A percentile compares a stretch with the other conserved stretches of the same genome.
Conservation (phyloP, 1,139 yeast species). For the Debaryomyces psychrophilus region DNA sequence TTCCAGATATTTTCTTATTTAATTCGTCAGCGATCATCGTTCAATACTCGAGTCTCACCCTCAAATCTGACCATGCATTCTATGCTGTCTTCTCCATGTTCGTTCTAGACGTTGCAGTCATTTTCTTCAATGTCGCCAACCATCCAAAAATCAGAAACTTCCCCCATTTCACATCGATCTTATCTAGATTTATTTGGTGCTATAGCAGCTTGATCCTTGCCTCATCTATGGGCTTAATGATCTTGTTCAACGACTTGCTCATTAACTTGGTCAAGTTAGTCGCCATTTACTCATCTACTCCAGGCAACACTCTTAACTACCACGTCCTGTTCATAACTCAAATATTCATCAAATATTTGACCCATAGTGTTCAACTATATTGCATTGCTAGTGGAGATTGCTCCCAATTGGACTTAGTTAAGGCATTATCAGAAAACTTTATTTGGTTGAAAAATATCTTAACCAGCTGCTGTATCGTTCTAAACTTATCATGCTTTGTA, state of each 20-base stretch:
- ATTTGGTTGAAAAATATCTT: conserved; percentile 10
- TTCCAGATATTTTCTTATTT: conserved; percentile 23
- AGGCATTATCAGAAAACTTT: conserved; percentile 8
- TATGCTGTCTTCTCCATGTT: conserved; percentile 23
- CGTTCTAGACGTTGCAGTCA: conserved; percentile 15
- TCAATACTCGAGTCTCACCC: conserved; percentile 11
- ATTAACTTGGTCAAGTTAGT: conserved; percentile 22
- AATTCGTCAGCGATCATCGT: conserved; percentile 22
- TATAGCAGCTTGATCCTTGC: conserved; percentile 25
- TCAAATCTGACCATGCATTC: conserved; percentile 30
- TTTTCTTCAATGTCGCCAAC: conserved; percentile 18
- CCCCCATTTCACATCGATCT: conserved; percentile 16
- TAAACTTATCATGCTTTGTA: conserved; percentile 28
- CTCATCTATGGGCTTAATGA: conserved; percentile 18
- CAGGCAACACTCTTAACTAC: background rate
- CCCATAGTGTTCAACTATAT: conserved; percentile 8
- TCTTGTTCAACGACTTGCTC: conserved; percentile 28
- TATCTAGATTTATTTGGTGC: conserved; percentile 27
- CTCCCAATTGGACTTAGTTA: conserved; percentile 9
- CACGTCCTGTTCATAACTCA: conserved; percentile 12
- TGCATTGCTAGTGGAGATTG: conserved; percentile 4
- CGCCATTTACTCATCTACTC: conserved; percentile 1
- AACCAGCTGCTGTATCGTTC: conserved; percentile 19
- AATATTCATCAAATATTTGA: conserved; percentile 7
- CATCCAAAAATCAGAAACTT: conserved; percentile 18